Base-by-base conservation (phyloP, 169 alveolate genomes). In the Plasmodium gallinaceum region DNA sequence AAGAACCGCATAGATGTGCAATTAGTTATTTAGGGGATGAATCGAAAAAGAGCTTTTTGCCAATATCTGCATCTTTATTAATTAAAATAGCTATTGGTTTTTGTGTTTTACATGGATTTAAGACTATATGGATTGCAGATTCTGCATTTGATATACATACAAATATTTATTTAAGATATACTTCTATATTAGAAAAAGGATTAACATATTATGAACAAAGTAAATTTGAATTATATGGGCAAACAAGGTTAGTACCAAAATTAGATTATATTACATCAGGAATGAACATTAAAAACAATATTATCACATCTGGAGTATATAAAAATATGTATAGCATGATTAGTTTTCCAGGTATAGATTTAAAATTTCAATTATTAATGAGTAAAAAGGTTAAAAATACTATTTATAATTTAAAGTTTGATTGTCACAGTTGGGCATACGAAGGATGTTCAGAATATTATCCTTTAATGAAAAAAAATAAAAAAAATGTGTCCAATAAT, bases 11-110 rank as follows among this genome's bases (percentile, higher is more conserved):
- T 58, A 66, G 95, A 75, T 92, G 95, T 88, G 95, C 91, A 39
- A 92, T 92, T 65, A 92, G 95, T 58, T 92, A 92, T 88, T 66
- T 92, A 26, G 95, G 93, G 3, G 88, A 92, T 66, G 95, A 92
- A 61, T 32, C 24, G 7, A 58, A 64, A 52, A 92, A 88, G 43
- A 74, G 92, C 7, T n/a, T 43, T 54, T 66, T 92, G 22, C 71
- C 92, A 18, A 60, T 92, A 24, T 88, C 92, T 12, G 95, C 93
- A 69, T 51, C 72, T 54, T 48, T 14, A n/a, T 60, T 92, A 73
- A 52, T 92, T n/a, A 57, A 74, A 18, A 39, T 46, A 87, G 86
- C 93, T 57, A 60, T 87, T n/a, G 95, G 95, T n/a, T 92, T 65
- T 88, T 92, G 95, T 87, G 65, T 74, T 26, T 51, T 75, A 42